Base-by-base conservation (phyloP, 2,329 filamentous ascomycete genomes). In the Penicillium sp. region DNA sequence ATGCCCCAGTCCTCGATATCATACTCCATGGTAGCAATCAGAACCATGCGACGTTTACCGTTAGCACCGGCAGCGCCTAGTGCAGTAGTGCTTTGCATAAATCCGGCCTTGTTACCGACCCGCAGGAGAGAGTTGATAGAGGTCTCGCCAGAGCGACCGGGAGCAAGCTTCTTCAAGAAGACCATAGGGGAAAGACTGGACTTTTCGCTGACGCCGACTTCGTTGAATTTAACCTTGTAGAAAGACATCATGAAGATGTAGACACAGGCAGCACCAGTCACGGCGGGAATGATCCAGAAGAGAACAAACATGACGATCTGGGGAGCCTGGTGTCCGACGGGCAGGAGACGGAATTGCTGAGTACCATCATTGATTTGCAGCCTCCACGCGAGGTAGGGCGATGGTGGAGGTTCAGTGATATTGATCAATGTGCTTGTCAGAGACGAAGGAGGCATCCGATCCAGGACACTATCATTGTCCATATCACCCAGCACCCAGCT, bases 21-120 rank as follows among this genome's bases (percentile, higher is more conserved):
- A 73, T 90, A 90, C 72, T 90, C 87, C 85, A 89, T 89, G 14
- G 87, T 89, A 11, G 86, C 87, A 55, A 90, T 89, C 30, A 90
- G 80, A 4, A 89, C 84, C 48, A 83, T 88, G 11, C 84, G 79
- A 42, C 80, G 65, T 52, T 68, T 65, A 1, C 40, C 64, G 1
- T 52, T 65, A 16, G 77, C 73, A 13, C 63, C 59, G 42, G 64
- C 70, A 25, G 58, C 63, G 26, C 67, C 72, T 22, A 77, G 69
- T 1, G 71, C 73, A 28, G 75, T 69, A 7, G 70, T 75, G 52
- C 70, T 75, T 55, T 76, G 75, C 38, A 78, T 67, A 52, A 77
- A 76, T 6, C 72, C 71, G 2, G 74, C 76, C 58, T 71, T 76
- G 56, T 73, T 75, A 22, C 69, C 72, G 14, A 78, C 59, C 35